Evolutionary conservation across 2,329 filamentous ascomycete genomes (phyloP), one percentile per base, ranked within the genome.

Genomic region (Plectosphaerella cucumerina): DNA sequence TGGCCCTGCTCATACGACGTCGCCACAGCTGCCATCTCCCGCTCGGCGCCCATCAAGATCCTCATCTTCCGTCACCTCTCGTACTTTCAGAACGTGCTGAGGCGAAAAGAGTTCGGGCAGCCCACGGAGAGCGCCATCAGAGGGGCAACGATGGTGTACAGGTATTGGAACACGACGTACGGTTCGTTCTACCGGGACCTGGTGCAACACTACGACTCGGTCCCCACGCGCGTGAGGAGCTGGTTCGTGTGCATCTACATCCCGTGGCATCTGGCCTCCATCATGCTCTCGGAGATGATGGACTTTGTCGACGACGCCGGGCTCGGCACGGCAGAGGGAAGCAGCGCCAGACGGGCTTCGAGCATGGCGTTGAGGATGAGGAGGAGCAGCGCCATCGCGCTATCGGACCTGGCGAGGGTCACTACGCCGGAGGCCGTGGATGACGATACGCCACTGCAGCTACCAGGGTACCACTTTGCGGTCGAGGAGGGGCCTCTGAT

Each of bases 181-280:
- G 72, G 71, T 1, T 67, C 67, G 1, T 79, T 84, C 56, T 77
- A 81, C 58, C 61, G 68, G 17, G 76, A 81, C 52, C 74, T 80
- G 39, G 66, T 80, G 12, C 63, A 69, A 3, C 63, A 78, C 53
- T 79, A 81, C 52, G 68, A 76, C 33, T 59, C 62, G 1, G 69
- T 84, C 1, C 77, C 78, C 2, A 59, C 73, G 14, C 75, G 76
- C 14, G 72, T 83, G 5, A 78, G 81, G 58, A 79, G 79, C 41
- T 84, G 81, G 81, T 82, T 82, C 53, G 71, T 81, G 12, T 76
- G 80, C 48, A 71, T 84, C 22, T 68, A 73, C 1, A 76, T 75
- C 0, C 81, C 83, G 54, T 84, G 80, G 75, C 77, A 82, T 55
- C 72, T 84, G 3, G 81, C 73, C 3, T 70, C 73, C 0, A 70